Evolutionary conservation across 2,329 filamentous ascomycete genomes (phyloP), one percentile per base, ranked within the genome.

Genomic region (Sclerotinia subarctica): DNA sequence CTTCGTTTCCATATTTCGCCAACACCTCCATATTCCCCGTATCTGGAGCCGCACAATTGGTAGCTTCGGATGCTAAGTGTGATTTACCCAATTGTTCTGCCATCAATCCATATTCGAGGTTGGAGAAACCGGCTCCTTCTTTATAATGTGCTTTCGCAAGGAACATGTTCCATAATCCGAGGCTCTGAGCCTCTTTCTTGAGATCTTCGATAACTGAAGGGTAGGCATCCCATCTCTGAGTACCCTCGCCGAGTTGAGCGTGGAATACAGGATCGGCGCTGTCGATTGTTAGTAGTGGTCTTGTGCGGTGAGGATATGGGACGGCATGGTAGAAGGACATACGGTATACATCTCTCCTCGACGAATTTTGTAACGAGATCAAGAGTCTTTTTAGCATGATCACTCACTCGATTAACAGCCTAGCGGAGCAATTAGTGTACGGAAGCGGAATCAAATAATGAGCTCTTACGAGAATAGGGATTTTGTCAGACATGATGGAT

Each of bases 131-230:
- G 32, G 94, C 93, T 1, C 93, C 96, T 82, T 97, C 92, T 79
- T 90, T 92, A 85, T 97, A 98, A 81, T 97, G 94, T 75, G 90
- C 93, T 82, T 91, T 94, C 72, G 95, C 92, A 74, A 99, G 81
- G 84, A 99, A 99, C 90, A 99, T 91, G 81, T 99, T 99, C 95
- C 95, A 99, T 57, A 99, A 84, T 1, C 94, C 95, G 35, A 97
- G 85, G 74, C 90, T 85, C 77, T 85, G 86, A 56, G 94, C 95
- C 79, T 93, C 91, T 72, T 81, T 83, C 85, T 98, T 98, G 74
- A 99, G 86, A 67, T 95, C 90, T 74, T 99, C 95, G 70, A 99
- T 86, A 74, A 98, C 85, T 53, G 84, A 78, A 0, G 95, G 94
- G 78, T 96, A 91, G 51, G 84, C 81, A 72, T 90, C 86, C 90